Evolutionary conservation across 2,329 filamentous ascomycete genomes (phyloP).

Genomic region (Nannizzia gypsea): DNA sequence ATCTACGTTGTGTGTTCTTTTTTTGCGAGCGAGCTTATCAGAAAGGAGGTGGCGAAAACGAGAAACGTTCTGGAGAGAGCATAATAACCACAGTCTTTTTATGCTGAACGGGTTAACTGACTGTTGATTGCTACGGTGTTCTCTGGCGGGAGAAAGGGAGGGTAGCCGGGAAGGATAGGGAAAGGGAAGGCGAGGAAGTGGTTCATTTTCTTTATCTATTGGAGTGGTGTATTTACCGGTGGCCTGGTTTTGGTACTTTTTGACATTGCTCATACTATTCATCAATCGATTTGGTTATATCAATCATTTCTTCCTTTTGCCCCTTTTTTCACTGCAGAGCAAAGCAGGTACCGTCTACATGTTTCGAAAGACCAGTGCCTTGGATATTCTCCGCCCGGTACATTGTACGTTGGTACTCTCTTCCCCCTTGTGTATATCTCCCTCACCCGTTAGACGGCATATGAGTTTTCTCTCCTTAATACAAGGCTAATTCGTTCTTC

Average conservation of each 20-base stretch:
- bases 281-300: background rate
- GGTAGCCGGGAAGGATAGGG: too few relatives aligned
- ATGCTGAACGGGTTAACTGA: background rate
- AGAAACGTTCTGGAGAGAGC: background rate
- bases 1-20: background rate
- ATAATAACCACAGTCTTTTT: background rate
- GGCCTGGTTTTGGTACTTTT: background rate
- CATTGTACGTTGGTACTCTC: background rate
- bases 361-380: too few relatives aligned
- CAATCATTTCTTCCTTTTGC: too few relatives aligned
- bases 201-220: background rate
- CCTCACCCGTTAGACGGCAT: too few relatives aligned
- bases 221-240: background rate
- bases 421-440: background rate
- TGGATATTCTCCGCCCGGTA: too few relatives aligned
- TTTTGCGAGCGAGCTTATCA: background rate
- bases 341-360: too few relatives aligned
- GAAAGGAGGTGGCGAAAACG: background rate
- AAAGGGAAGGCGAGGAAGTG: background rate
- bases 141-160: background rate
- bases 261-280: background rate
- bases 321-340: too few relatives aligned
- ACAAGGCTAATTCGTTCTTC: background rate
- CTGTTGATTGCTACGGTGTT: background rate
- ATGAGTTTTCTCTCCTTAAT: too few relatives aligned